Evolutionary conservation across 108 stramenopile genomes (phyloP), one percentile per base, ranked within the genome.

Genomic region (Cyclotella sp.): DNA sequence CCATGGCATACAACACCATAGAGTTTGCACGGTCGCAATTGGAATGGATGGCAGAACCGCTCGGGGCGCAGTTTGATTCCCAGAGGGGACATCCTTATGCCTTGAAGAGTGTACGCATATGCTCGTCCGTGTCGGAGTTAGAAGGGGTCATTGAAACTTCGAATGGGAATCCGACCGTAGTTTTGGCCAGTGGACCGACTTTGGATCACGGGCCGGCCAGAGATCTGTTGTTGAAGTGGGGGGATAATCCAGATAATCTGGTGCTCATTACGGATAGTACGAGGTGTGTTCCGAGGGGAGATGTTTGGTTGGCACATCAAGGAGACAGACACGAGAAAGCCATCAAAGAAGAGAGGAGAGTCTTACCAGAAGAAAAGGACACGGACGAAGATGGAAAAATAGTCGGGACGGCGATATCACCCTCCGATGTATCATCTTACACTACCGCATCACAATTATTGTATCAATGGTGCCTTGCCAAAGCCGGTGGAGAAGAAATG

Each of bases 11-110:
- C 27, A 98, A 97, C 78, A 93, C 91, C 8, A 54, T 92, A 41
- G 96, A 97, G 61, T 98, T 93, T 70, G 93, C 92, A 29, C 87
- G 96, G 22, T 78, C 76, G 27, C 95, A 96, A 76, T 60, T 96
- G 73, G 94, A 95, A 82, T 96, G 96, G 96, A 95, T 96, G 93
- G 74, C 79, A 26, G 68, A 77, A 16, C 79, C 74, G 16, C 66
- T 93, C 14, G 91, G 89, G 0, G 79, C 87, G 41, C 84, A 85
- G 59, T 87, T 85, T 58, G 84, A 85, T 64, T 88, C 87, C 18
- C 78, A 80, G 60, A 55, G 83, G 49, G 76, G 90, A 14, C 86
- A 91, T 70, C 91, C 91, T 9, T 91, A 81, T 80, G 75, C 81
- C 2, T 58, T 96, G 29, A 79, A 78, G 72, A 49, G 71, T 68